Conservation (phyloP, 257 asterid species). For the Solanum neorickii region DNA sequence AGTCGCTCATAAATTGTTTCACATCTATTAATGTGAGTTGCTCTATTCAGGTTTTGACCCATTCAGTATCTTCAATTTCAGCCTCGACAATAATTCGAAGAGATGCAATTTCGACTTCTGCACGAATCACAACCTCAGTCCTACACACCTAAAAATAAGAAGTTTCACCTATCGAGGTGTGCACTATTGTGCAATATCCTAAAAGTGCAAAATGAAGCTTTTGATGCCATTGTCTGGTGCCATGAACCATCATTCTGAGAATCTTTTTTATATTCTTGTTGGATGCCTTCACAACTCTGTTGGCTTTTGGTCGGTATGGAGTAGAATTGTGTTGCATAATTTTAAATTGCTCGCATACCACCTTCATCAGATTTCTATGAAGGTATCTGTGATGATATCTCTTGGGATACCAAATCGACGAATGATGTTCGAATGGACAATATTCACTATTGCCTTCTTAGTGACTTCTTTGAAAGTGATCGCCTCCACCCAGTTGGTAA, state of each 20-base stretch:
- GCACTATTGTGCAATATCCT: not conserved
- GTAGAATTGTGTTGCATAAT: not conserved
- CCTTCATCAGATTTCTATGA: not conserved
- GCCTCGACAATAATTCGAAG: not conserved
- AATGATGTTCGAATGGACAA: not conserved
- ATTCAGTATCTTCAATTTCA: not conserved
- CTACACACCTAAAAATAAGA: not conserved
- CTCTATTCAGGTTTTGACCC: not conserved
- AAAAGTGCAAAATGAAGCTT: not conserved
- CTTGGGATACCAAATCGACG: not conserved
- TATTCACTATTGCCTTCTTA: not conserved
- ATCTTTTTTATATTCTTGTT: no score
- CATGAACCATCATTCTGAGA: not conserved
- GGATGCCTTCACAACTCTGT: no score
- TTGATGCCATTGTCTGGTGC: not conserved
- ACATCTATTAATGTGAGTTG: not conserved
- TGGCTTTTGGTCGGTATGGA: not conserved
- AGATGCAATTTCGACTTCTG: not conserved
- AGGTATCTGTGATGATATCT: no score
- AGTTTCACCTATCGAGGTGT: not conserved
- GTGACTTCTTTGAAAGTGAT: not conserved
- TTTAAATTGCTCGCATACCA: not conserved
- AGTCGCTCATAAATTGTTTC: fast-evolving
- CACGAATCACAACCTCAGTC: not conserved
- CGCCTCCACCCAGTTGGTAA: not conserved